These are phyloP conservation scores for Calonectria leucothoes DNA, from an alignment of 2,329 filamentous ascomycete species.

Conservation along the genomic window DNA sequence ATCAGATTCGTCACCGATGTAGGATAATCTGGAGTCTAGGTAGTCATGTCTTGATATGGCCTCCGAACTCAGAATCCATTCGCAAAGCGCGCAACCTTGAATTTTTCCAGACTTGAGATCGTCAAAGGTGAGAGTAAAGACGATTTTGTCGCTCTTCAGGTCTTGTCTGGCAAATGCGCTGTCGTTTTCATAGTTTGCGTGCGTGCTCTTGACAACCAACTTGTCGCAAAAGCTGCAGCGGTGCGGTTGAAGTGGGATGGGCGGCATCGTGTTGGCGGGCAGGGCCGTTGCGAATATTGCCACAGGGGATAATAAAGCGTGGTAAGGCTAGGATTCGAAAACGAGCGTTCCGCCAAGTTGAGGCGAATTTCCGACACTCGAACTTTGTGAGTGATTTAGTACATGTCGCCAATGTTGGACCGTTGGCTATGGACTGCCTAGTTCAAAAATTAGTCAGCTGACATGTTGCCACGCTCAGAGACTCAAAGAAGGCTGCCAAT, in stretches of 20 bases:
- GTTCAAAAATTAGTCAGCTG: too few species aligned
- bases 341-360: too few species aligned
- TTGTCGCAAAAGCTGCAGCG: not conserved
- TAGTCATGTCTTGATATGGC: slow-evolving; percentile 3
- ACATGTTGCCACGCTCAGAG: too few species aligned
- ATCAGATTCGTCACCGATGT: not conserved
- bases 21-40: not conserved
- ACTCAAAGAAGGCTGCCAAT: too few species aligned
- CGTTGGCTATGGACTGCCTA: too few species aligned
- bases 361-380: too few species aligned
- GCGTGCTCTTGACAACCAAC: not conserved
- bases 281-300: too few species aligned
- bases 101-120: not conserved
- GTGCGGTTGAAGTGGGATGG: not conserved
- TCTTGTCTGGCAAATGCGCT: not conserved
- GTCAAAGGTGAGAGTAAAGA: not conserved
- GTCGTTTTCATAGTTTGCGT: not conserved
- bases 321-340: too few species aligned
- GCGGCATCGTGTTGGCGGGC: not conserved
- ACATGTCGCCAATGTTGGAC: too few species aligned
- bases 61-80: slow-evolving; percentile 8
- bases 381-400: too few species aligned
- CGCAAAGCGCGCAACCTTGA: not conserved
- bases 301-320: too few species aligned
- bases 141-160: not conserved